Evolutionary conservation across 352 stramenopile genomes (phyloP).

Genomic region (Aphanomyces cochlioides): DNA sequence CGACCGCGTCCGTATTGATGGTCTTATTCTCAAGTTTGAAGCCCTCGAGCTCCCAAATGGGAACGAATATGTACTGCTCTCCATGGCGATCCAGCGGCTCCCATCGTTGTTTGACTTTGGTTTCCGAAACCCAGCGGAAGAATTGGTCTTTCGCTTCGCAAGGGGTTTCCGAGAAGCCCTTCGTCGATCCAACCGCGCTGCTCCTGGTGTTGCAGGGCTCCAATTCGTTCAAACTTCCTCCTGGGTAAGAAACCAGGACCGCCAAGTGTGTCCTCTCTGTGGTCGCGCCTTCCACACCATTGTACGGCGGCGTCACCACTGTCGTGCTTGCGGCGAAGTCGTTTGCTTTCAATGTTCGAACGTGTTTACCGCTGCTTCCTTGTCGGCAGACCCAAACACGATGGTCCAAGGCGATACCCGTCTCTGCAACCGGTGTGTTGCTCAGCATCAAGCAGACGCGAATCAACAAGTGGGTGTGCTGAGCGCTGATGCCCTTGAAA

Average conservation of each 20-base stretch:
- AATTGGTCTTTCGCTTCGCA: conserved; percentile 81
- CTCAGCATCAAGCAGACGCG: conserved; percentile 66
- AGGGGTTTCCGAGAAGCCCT: conserved; percentile 72
- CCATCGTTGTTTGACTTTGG: conserved; percentile 78
- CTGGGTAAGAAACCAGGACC: conserved; percentile 79
- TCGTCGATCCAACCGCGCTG: conserved; percentile 76
- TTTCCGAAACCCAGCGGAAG: conserved; percentile 72
- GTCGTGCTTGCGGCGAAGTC: conserved; percentile 80
- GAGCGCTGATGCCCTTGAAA: conserved; percentile 48
- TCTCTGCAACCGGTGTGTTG: conserved; percentile 79
- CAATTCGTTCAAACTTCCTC: conserved; percentile 37
- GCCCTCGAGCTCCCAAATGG: conserved; percentile 30
- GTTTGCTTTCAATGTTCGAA: conserved; percentile 86
- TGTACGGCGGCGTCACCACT: conserved; percentile 84
- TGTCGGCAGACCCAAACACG: conserved; percentile 79
- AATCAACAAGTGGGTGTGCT: background rate
- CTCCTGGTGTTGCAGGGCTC: conserved; percentile 76
- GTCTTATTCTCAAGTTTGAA: conserved; percentile 84
- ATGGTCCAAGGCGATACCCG: conserved; percentile 75
- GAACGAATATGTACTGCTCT: conserved; percentile 68
- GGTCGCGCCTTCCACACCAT: conserved; percentile 76
- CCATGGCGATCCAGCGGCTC: conserved; percentile 78
- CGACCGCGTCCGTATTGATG: conserved; percentile 79
- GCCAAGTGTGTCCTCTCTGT: conserved; percentile 79
- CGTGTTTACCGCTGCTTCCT: conserved; percentile 76